phyloP scores from a whole-genome alignment of 768 basidiomycete species.

The Dictyophora rubrovolvata region DNA sequence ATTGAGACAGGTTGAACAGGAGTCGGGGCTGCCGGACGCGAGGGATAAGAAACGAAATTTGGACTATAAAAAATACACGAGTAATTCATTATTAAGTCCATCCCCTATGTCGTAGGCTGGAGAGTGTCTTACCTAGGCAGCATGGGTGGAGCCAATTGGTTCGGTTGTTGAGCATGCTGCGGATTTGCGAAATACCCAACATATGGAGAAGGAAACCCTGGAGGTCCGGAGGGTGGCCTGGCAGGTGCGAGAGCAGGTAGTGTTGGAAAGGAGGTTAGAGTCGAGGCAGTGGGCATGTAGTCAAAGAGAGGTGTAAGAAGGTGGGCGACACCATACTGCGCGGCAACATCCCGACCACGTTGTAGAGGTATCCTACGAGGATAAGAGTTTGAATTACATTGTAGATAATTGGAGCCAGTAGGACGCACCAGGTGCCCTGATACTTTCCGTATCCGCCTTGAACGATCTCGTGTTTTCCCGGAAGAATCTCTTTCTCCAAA shows the following conservation, averaged over 20 bases:
- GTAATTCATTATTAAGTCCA: constrained; percentile 10
- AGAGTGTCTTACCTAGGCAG: constrained; percentile 78
- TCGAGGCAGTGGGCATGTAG: constrained; percentile 67
- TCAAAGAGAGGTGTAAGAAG: constrained; percentile 88
- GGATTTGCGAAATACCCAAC: constrained; percentile 8
- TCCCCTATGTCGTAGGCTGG: background rate
- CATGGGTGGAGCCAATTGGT: constrained; percentile 63
- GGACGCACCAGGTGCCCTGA: constrained; percentile 89
- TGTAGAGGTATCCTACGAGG: constrained; percentile 87
- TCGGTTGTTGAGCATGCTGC: background rate
- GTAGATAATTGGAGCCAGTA: constrained; percentile 2
- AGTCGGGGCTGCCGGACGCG: constrained; percentile 37
- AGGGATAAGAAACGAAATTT: constrained; percentile 28
- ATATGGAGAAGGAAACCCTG: constrained; percentile 4
- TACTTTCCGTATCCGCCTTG: constrained; percentile 99
- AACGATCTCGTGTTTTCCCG: constrained; percentile 94
- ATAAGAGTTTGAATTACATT: background rate
- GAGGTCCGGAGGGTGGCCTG: constrained; percentile 54
- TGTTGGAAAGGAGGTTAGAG: constrained; percentile 23
- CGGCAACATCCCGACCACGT: constrained; percentile 84
- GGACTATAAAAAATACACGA: constrained; percentile 82
- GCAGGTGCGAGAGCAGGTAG: constrained; percentile 32
- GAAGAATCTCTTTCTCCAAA: constrained; percentile 90
- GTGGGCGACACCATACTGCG: constrained; percentile 84
- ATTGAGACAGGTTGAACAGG: constrained; percentile 33